phyloP scores from a whole-genome alignment of 805 yeast species.

The Ogataea haglerorum region DNA sequence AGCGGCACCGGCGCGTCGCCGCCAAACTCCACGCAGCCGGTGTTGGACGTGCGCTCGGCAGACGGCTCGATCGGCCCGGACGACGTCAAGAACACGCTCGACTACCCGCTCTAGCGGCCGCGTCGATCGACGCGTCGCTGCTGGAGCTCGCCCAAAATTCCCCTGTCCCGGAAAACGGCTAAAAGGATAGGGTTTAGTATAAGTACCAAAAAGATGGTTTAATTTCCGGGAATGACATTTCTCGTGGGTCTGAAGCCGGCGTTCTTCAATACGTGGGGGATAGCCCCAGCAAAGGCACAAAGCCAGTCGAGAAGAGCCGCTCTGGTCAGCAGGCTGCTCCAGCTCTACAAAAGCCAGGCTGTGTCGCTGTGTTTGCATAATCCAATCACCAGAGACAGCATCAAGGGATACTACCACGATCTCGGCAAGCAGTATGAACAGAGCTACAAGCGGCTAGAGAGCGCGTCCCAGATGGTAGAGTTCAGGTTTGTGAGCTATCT shows the following conservation, averaged over 20 bases:
- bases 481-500: constrained; percentile 11
- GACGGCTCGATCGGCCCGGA: not conserved
- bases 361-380: constrained; percentile 7
- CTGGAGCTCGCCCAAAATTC: not conserved
- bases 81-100: constrained; percentile 5
- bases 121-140: constrained; percentile 12
- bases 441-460: constrained; percentile 4
- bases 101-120: not conserved
- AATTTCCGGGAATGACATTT: constrained; percentile 3
- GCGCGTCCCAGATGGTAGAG: constrained; percentile 7
- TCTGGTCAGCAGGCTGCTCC: constrained; percentile 5
- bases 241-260: constrained; percentile 8
- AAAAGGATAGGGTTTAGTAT: constrained; percentile 6
- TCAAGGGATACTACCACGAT: constrained; percentile 13
- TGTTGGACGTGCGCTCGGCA: not conserved
- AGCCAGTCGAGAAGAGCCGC: not conserved
- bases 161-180: constrained; percentile 8
- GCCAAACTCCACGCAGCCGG: not conserved
- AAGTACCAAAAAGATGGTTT: not conserved
- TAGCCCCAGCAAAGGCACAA: not conserved
- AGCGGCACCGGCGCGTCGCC: not conserved
- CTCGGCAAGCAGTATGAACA: constrained; percentile 12
- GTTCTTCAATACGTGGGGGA: constrained; percentile 7
- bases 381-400: constrained; percentile 11
- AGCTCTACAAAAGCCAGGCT: constrained; percentile 8